Evolutionary conservation across 2,329 filamentous ascomycete species (phyloP), one percentile per base, ranked within the genome.

Genomic region (Myotisia sp.): DNA sequence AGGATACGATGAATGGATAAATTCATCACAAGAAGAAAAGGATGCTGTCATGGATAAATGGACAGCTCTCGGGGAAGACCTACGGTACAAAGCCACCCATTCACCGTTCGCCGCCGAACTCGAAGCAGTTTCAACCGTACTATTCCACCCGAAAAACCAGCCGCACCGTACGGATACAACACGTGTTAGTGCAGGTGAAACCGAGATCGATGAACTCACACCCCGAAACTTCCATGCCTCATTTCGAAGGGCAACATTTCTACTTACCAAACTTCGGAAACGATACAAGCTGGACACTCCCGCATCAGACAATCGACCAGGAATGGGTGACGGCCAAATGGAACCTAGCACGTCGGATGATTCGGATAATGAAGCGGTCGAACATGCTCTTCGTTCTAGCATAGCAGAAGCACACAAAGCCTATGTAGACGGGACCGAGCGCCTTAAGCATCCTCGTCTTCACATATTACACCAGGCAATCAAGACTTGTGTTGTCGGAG

Each of bases 341-440:
- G 84, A 79, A 0, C 85, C 79, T 0, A 66, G 22, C 3, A 8
- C 8, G 22, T 24, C 62, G 1, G 81, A 82, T 7, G 67, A 87
- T 42, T 50, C 65, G 0, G 67, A 66, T 14, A n/a, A n/a, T n/a
- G n/a, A n/a, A n/a, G 63, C 70, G 38, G 67, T 92, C 30, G 82
- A 85, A 49, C 65, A 71, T 13, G 81, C 81, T 1, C 79, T 92
- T 33, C 67, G 79, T 9, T 74, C 79, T 4, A 83, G 78, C 42
- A 64, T 90, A 10, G 61, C 59, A 9, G 74, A 80, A 44, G 52
- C 75, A 6, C 59, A 68, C 37, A 46, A 47, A 6, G 46, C 50
- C 5, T 46, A 56, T 12, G 51, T 41, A 2, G 49, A 51, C n/a
- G 52, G 58, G 29, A 49, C 71, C 4, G 53, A 63, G 14, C 60